Evolutionary conservation across 805 yeast genomes (phyloP), one percentile per base, ranked within the genome.

Genomic region (Cyberlindnera nakhonratchasimensis): DNA sequence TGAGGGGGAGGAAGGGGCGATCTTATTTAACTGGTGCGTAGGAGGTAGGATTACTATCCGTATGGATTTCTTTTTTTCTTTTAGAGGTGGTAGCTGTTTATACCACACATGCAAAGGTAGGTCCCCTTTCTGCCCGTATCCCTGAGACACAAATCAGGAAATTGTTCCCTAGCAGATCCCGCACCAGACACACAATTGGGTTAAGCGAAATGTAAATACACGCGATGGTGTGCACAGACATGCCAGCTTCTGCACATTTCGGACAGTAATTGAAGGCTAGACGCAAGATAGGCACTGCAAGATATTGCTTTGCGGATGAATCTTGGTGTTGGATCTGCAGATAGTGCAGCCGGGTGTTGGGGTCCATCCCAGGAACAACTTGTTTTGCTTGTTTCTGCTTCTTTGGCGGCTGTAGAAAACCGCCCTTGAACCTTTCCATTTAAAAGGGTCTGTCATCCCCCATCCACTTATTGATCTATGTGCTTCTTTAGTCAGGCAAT

Each of bases 261-360:
- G 29, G 6, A 20, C 19, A 29, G 9, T 14, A 17, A 5, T 14
- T 29, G 20, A 16, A 11, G 16, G 32, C 9, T 20, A 19, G 24
- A 30, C 19, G 35, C 29, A 29, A 29, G 34, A 29, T 37, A 20
- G 16, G 26, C 37, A 12, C 42, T 38, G 32, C 31, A 19, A 31
- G 30, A 38, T 26, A 14, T 14, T 22, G 34, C 14, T 24, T 23
- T 23, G 32, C 19, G n/a, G 11, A 30, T 19, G 36, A 31, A 4
- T 10, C 23, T 11, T 3, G 21, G 7, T 24, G 35, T 32, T n/a
- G n/a, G 11, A 12, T 23, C 22, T 35, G 38, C 30, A 35, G 31
- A 35, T 35, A 12, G 19, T 16, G 12, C 36, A 18, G 25, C 6
- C 18, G 11, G 25, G 23, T 9, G 20, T 19, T 25, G 38, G 18